Percentiles rank a stretch among this genome's conserved stretches.
Conservation (phyloP, 1,139 yeast species). For the Petasospora fabianii region DNA sequence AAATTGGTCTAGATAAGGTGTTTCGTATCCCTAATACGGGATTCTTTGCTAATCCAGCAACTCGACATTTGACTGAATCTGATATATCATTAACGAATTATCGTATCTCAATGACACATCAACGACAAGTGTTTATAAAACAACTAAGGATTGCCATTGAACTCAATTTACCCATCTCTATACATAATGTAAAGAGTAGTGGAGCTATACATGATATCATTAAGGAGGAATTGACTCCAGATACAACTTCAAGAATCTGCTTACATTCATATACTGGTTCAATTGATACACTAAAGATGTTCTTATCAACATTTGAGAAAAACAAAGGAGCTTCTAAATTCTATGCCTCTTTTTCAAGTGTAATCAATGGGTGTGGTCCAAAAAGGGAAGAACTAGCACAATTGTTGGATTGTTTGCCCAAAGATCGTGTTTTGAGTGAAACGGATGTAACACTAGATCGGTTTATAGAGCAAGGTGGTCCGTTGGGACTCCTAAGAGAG, state of each 20-base stretch:
- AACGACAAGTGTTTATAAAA: constrained; percentile 43
- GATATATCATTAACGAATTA: constrained; percentile 38
- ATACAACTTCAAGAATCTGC: constrained; percentile 37
- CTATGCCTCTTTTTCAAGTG: constrained; percentile 58
- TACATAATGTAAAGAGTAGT: constrained; percentile 84
- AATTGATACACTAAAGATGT: constrained; percentile 48
- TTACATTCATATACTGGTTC: constrained; percentile 90
- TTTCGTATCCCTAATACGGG: constrained; percentile 67
- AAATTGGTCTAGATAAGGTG: constrained; percentile 79
- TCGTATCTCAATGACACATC: constrained; percentile 63
- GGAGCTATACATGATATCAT: constrained; percentile 49
- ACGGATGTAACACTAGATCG: constrained; percentile 41
- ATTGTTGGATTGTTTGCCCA: constrained; percentile 35
- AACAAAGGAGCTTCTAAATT: constrained; percentile 26
- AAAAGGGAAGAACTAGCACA: constrained; percentile 30
- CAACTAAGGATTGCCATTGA: constrained; percentile 55
- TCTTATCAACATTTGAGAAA: constrained; percentile 38
- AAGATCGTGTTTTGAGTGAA: constrained; percentile 44
- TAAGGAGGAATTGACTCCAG: constrained; percentile 18
- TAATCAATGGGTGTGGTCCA: constrained; percentile 42
- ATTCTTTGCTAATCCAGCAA: constrained; percentile 38
- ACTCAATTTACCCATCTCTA: constrained; percentile 51
- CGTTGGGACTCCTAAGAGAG: constrained; percentile 4
- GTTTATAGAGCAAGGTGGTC: constrained; percentile 8
- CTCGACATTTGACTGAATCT: too few species aligned